A percentile compares a stretch with the other conserved stretches of the same genome.
phyloP scores from a whole-genome alignment of 176 grass and related monocot genomes.

The Dactylis glomerata region DNA sequence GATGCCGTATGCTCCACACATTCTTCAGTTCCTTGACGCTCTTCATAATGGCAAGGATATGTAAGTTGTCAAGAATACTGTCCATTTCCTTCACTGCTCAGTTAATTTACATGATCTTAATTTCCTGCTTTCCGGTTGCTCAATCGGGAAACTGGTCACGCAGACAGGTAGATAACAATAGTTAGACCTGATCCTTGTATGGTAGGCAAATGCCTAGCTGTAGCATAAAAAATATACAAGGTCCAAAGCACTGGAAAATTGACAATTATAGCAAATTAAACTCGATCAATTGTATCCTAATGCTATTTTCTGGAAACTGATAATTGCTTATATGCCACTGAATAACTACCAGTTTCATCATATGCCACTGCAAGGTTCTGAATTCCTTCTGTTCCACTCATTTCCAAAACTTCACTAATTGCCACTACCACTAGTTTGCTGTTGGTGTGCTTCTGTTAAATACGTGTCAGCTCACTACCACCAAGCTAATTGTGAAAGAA shows the following conservation, averaged over 20 bases:
- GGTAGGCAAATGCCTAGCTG: neutral
- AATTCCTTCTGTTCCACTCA: neutral
- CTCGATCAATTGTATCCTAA: neutral
- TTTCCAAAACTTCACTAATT: neutral
- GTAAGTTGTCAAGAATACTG: conserved; percentile 36
- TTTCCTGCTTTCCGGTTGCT: neutral
- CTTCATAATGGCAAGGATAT: conserved; percentile 75
- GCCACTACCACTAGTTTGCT: neutral
- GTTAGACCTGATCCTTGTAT: neutral
- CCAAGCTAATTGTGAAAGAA: neutral
- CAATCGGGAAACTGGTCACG: neutral
- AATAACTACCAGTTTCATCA: neutral
- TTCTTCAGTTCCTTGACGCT: conserved; percentile 73
- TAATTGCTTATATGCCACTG: neutral
- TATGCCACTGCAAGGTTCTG: neutral
- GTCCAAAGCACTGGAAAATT: neutral
- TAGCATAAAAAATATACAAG: neutral
- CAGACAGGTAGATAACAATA: neutral
- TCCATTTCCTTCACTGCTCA: neutral
- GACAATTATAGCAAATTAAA: neutral
- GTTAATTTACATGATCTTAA: neutral
- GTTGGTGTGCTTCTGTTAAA: neutral
- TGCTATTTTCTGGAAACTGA: neutral
- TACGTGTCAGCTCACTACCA: neutral
- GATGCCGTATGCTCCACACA: conserved; percentile 67